Evolutionary conservation across 2,329 filamentous ascomycete genomes (phyloP), one percentile per base, ranked within the genome.

Genomic region (Apiospora phragmitis): DNA sequence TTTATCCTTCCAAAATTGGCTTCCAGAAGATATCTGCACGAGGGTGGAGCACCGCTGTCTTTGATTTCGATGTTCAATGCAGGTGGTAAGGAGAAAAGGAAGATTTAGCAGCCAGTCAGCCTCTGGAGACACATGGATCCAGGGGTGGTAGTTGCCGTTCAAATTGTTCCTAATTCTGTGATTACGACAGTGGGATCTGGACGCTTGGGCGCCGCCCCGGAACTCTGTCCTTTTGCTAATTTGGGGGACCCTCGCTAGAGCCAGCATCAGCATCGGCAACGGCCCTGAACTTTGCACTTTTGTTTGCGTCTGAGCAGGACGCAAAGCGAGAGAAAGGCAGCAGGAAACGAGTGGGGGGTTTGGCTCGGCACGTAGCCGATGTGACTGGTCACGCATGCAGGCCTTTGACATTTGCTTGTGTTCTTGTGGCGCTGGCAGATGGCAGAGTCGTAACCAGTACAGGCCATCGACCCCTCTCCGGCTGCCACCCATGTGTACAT

Each of bases 1-100:
- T 62, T 55, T 18, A 32, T 29, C 47, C 47, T 8, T 18, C 12
- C 32, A 32, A 62, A 62, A 38, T 38, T 62, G 38, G 29, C 55
- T 62, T 62, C 55, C 55, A 62, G 55, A 62, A 62, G 55, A 62
- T 62, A 24, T 62, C 5, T 35, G 51, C 51, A 59, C 51, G 29
- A 59, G 35, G 29, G 55, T 62, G 55, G 55, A 38, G 55, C 9
- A 62, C 18, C 18, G 9, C 18, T 35, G 51, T 59, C 51, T 59
- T 59, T 59, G 51, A 59, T 59, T 62, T 62, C 8, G 29, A 62
- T 62, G 35, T 62, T 35, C 32, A 35, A 62, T 38, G 55, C 55
- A 62, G 29, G 51, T 59, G 55, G 55, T 38, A 38, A 62, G 55
- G 55, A 62, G 55, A 62, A 62, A 62, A 62, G 55, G 55, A 62